Evolutionary conservation across 768 basidiomycete species (phyloP).

Genomic region (Psilocybe tampanensis): DNA sequence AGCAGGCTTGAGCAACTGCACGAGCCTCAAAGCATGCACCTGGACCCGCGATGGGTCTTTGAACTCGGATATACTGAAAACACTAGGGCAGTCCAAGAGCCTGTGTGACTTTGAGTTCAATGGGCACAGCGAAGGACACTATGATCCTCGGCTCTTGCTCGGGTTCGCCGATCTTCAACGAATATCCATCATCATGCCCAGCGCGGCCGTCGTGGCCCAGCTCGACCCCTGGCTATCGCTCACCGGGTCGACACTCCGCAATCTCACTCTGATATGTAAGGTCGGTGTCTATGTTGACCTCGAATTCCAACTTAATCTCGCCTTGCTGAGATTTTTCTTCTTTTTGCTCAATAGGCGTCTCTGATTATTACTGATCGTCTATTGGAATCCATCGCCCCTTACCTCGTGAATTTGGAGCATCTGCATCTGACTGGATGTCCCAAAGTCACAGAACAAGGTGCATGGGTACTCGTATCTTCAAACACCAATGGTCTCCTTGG

Average conservation of each 20-base stretch:
- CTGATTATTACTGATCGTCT: constrained; percentile 58
- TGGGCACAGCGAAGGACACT: constrained; percentile 59
- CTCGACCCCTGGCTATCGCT: constrained; percentile 53
- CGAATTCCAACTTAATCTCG: neutral
- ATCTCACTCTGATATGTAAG: constrained; percentile 71
- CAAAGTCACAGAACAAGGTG: constrained; percentile 64
- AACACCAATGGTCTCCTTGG: constrained; percentile 50
- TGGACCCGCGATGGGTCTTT: constrained; percentile 86
- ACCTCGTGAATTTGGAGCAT: constrained; percentile 53
- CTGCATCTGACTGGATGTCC: constrained; percentile 69
- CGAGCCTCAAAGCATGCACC: constrained; percentile 60
- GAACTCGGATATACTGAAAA: constrained; percentile 56
- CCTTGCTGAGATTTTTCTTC: neutral
- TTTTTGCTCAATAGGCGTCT: constrained; percentile 44
- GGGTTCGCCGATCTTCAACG: constrained; percentile 53
- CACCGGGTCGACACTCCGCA: constrained; percentile 49
- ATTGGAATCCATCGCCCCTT: constrained; percentile 50
- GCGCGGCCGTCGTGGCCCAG: constrained; percentile 47
- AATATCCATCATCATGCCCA: constrained; percentile 79
- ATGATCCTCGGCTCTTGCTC: constrained; percentile 52
- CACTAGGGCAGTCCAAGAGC: constrained; percentile 41
- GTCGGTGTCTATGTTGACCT: constrained; percentile 34
- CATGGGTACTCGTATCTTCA: constrained; percentile 50
- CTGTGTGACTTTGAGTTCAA: constrained; percentile 72
- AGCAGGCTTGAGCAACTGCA: constrained; percentile 60